Percentiles rank a stretch among this genome's conserved stretches.
Conservation (phyloP, 176 grass and related monocot genomes). For the Pharus latifolius region DNA sequence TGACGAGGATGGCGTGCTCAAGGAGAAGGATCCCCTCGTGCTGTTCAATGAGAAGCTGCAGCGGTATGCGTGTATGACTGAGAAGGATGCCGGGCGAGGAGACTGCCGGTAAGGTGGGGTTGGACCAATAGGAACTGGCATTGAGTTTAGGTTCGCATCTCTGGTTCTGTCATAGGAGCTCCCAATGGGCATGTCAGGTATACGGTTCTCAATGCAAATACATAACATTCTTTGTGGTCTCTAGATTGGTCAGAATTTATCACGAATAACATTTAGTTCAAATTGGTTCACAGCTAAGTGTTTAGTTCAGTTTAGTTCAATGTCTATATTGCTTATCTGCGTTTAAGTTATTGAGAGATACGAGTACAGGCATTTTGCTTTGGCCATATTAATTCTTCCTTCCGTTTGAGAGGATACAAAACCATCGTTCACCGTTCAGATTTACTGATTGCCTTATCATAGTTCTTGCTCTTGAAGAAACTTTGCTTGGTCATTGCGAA, state of each 20-base stretch:
- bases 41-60: constrained; percentile 73
- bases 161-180: neutral
- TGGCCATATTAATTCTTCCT: no score
- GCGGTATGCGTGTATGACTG: constrained; percentile 44
- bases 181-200: neutral
- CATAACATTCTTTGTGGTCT: neutral
- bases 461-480: neutral
- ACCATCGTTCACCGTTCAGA: no score
- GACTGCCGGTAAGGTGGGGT: neutral
- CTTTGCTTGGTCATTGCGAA: no score
- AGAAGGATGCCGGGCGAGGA: constrained; percentile 4
- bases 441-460: no score
- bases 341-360: no score
- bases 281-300: neutral
- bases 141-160: neutral
- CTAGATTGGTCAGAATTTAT: neutral
- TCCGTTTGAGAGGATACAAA: neutral
- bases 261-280: neutral
- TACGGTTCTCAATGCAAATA: neutral
- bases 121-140: neutral
- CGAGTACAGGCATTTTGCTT: no score
- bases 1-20: constrained; percentile 48
- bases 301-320: neutral
- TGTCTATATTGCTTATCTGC: neutral
- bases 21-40: constrained; percentile 61